These are phyloP conservation scores for Sphenostylis stenocarpa DNA, from an alignment of 306 rosid genomes.

Conservation along the genomic window DNA sequence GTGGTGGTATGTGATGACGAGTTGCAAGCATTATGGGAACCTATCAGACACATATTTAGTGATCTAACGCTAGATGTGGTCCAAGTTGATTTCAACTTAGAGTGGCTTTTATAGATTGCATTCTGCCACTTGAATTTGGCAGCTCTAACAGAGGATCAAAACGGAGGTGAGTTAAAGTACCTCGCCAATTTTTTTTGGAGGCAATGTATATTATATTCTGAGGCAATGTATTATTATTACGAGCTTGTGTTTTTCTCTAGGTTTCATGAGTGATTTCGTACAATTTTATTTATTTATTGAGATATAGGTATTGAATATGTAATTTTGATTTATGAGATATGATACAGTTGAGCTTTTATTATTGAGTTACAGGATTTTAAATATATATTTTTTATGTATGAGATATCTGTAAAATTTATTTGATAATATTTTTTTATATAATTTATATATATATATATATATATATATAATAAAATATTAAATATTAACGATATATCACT, in stretches of 20 bases:
- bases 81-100: slow-evolving; percentile 40
- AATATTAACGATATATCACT: too few relatives aligned
- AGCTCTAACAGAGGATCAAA: neutral
- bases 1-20: slow-evolving; percentile 62
- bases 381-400: too few relatives aligned
- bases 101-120: slow-evolving; percentile 38
- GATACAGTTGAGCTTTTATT: too few relatives aligned
- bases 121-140: neutral
- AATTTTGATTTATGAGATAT: too few relatives aligned
- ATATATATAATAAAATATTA: too few relatives aligned
- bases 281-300: too few relatives aligned
- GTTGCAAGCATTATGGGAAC: slow-evolving; percentile 34
- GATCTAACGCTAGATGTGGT: slow-evolving; percentile 21
- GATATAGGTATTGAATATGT: too few relatives aligned
- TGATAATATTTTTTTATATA: too few relatives aligned
- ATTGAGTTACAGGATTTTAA: too few relatives aligned
- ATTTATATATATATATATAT: too few relatives aligned
- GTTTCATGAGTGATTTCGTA: neutral
- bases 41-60: neutral
- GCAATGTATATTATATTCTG: neutral
- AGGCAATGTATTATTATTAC: neutral
- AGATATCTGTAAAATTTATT: too few relatives aligned
- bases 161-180: neutral
- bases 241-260: neutral
- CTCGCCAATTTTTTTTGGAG: neutral